phyloP scores from a whole-genome alignment of 129 eudicot species.

The Chrysanthemum makinoi region DNA sequence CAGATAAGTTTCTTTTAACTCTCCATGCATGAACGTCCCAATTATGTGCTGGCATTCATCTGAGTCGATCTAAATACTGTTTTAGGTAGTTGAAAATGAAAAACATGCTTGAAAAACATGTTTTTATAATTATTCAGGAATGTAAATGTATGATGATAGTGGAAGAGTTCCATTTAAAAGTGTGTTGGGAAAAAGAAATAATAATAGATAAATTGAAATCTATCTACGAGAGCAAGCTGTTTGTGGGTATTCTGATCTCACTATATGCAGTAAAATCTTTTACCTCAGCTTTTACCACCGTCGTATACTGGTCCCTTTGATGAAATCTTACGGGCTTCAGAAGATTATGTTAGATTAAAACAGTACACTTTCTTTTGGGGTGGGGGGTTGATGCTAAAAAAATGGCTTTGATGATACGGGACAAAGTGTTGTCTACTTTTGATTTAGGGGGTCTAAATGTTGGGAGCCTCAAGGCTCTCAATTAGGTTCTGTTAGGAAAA shows the following conservation, averaged over 20 bases:
- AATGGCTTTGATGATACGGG: too few species aligned
- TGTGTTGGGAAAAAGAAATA: slow-evolving; percentile 41
- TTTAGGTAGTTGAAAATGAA: slow-evolving; percentile 33
- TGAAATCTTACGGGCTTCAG: slow-evolving; percentile 91
- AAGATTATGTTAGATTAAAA: slow-evolving; percentile 74
- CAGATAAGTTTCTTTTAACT: slow-evolving; percentile 17
- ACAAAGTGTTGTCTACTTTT: too few species aligned
- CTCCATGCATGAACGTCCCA: slow-evolving; percentile 33
- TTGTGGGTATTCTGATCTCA: slow-evolving; percentile 78
- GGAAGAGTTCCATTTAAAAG: slow-evolving; percentile 52
- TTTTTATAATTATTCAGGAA: slow-evolving; percentile 38
- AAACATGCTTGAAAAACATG: slow-evolving; percentile 40
- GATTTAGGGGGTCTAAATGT: too few species aligned
- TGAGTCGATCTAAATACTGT: neutral
- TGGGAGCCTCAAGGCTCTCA: too few species aligned
- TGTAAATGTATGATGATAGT: slow-evolving; percentile 60
- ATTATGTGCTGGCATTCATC: neutral
- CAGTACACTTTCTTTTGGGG: neutral
- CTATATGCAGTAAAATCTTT: slow-evolving; percentile 78
- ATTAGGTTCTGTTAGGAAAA: too few species aligned
- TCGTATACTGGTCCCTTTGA: slow-evolving; percentile 80
- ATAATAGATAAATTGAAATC: slow-evolving; percentile 33
- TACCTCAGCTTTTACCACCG: slow-evolving; percentile 92
- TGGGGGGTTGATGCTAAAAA: too few species aligned
- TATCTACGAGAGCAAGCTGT: slow-evolving; percentile 52